Evolutionary conservation across 2,329 filamentous ascomycete genomes (phyloP).

Genomic region (Fusarium transvaalense): DNA sequence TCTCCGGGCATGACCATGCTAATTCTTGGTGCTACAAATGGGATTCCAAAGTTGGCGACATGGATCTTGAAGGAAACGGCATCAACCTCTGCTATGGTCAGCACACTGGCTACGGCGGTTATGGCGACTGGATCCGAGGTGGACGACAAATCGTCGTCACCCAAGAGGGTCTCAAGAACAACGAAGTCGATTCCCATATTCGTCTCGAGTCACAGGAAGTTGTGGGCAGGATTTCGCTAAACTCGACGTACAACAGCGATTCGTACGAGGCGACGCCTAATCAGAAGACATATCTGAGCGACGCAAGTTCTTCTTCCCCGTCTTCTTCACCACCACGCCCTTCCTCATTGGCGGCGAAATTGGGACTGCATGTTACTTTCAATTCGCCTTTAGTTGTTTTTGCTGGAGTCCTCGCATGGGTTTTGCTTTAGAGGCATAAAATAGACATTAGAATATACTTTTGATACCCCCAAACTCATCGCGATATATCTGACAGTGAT

Average conservation of each 20-base stretch:
- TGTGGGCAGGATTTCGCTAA: conserved; percentile 66
- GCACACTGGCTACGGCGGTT: conserved; percentile 77
- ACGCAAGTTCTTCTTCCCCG: neutral
- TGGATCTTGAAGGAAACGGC: conserved; percentile 57
- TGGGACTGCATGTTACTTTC: neutral
- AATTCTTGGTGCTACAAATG: conserved; percentile 69
- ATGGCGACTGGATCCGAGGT: conserved; percentile 73
- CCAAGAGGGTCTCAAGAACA: conserved; percentile 54
- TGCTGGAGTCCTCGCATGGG: neutral
- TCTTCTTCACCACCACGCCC: neutral
- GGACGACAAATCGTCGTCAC: conserved; percentile 67
- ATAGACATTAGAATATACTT: neutral
- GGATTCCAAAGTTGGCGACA: conserved; percentile 63
- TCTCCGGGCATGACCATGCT: conserved; percentile 76
- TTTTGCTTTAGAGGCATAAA: conserved; percentile 1
- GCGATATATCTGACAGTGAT: no score
- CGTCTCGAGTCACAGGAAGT: conserved; percentile 67
- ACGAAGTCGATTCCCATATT: conserved; percentile 69
- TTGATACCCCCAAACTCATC: neutral
- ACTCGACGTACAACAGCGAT: conserved; percentile 70
- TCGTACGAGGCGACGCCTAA: conserved; percentile 62
- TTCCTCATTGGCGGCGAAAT: neutral
- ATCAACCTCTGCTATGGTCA: conserved; percentile 70
- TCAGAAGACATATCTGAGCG: conserved; percentile 47
- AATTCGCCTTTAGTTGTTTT: neutral